Evolutionary conservation across 139 green algal species (phyloP).

Genomic region (Trebouxia sp.): DNA sequence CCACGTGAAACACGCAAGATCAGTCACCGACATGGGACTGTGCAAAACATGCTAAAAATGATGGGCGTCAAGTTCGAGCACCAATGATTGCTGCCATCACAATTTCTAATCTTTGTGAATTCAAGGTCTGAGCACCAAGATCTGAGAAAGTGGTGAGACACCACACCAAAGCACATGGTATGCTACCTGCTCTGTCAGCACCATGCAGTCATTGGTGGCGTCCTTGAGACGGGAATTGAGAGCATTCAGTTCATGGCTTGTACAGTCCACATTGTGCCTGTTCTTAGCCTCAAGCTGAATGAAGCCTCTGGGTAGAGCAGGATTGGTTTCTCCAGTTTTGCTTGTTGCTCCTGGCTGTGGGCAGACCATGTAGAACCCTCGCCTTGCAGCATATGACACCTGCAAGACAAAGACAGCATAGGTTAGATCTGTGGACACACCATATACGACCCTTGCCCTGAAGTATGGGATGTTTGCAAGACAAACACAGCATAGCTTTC

Average conservation of each 20-base stretch:
- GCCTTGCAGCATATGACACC: constrained; percentile 64
- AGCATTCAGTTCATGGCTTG: constrained; percentile 82
- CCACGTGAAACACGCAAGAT: too few relatives aligned
- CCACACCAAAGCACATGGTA: too few relatives aligned
- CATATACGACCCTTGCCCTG: neutral
- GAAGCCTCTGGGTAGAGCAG: constrained; percentile 45
- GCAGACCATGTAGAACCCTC: constrained; percentile 72
- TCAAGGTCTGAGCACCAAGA: too few relatives aligned
- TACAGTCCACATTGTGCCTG: constrained; percentile 49
- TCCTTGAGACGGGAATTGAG: constrained; percentile 84
- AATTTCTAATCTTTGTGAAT: too few relatives aligned
- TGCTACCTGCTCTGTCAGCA: constrained; percentile 77
- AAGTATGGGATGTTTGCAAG: neutral
- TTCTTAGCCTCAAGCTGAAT: constrained; percentile 57
- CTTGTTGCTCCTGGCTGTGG: constrained; percentile 29
- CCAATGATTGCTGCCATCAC: too few relatives aligned
- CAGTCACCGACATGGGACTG: neutral
- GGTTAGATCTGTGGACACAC: too few relatives aligned
- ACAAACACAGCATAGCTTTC: too few relatives aligned
- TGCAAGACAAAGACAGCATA: too few relatives aligned
- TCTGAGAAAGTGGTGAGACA: too few relatives aligned
- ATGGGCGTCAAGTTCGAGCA: too few relatives aligned
- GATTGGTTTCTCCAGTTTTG: neutral
- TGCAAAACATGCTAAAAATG: too few relatives aligned
- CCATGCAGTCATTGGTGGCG: constrained; percentile 76